These are phyloP conservation scores for Coemansia sp. DNA, from an alignment of 192 early-diverging fungal species.

Conservation along the genomic window DNA sequence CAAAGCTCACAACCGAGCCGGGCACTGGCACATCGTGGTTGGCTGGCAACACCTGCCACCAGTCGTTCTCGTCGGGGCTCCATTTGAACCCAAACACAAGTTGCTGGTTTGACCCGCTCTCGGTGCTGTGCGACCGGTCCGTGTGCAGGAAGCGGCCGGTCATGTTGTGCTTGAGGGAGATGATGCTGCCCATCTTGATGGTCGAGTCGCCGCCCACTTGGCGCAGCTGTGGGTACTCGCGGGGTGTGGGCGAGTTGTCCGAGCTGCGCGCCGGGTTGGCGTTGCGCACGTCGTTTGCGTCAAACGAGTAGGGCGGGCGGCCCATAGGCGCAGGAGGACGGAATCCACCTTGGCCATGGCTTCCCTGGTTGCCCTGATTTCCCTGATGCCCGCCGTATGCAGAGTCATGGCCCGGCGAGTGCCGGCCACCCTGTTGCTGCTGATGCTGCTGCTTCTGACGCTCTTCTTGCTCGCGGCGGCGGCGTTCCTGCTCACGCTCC, in stretches of 20 bases:
- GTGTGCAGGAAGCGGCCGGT: constrained; percentile 58
- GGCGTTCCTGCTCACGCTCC: constrained; percentile 15
- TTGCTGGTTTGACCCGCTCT: constrained; percentile 56
- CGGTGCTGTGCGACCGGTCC: constrained; percentile 41
- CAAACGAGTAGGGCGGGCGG: constrained; percentile 27
- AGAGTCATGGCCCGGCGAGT: constrained; percentile 34
- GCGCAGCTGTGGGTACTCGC: constrained; percentile 39
- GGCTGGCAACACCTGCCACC: constrained; percentile 58
- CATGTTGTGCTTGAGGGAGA: constrained; percentile 60
- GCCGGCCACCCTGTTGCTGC: constrained; percentile 15
- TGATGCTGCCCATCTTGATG: constrained; percentile 52
- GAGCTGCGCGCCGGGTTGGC: constrained; percentile 44
- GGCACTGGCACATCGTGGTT: constrained; percentile 36
- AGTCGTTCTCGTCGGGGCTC: constrained; percentile 44
- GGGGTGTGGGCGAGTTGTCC: constrained; percentile 31
- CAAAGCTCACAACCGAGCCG: constrained; percentile 47
- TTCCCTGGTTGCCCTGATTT: background rate
- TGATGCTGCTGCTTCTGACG: constrained; percentile 17
- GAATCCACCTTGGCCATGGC: constrained; percentile 13
- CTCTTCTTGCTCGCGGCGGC: constrained; percentile 22
- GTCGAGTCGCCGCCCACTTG: constrained; percentile 35
- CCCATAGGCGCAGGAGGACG: constrained; percentile 37
- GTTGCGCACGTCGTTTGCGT: constrained; percentile 25
- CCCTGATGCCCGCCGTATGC: constrained; percentile 26
- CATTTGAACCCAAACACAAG: constrained; percentile 54